Evolutionary conservation across 805 yeast species (phyloP).

Genomic region (Zygoascus ofunaensis): DNA sequence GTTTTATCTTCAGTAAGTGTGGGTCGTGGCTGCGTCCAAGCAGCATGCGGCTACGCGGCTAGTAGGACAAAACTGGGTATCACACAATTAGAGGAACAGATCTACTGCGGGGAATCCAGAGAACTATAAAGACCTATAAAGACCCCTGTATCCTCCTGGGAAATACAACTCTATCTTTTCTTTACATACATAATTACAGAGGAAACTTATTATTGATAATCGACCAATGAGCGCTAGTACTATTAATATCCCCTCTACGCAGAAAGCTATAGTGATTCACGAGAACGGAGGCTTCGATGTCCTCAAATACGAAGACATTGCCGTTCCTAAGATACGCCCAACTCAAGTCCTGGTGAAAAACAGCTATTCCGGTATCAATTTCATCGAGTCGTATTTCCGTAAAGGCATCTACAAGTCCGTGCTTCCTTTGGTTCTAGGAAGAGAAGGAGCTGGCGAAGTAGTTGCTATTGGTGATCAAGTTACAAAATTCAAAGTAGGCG

Average conservation of each 20-base stretch:
- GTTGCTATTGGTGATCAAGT: constrained; percentile 57
- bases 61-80: no score
- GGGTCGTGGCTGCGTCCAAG: no score
- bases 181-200: no score
- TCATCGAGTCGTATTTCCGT: constrained; percentile 76
- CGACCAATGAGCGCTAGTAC: no score
- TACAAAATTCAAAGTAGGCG: constrained; percentile 50
- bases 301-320: constrained; percentile 46
- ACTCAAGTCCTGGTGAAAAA: constrained; percentile 64
- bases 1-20: no score
- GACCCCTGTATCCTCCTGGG: no score
- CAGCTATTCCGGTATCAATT: constrained; percentile 70
- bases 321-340: constrained; percentile 47
- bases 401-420: constrained; percentile 59
- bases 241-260: constrained; percentile 20
- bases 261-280: constrained; percentile 29
- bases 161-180: no score
- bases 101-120: no score
- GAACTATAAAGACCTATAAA: no score
- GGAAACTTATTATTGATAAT: no score
- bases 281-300: constrained; percentile 55
- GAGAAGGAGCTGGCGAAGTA: constrained; percentile 53
- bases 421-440: constrained; percentile 58
- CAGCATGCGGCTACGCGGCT: no score
- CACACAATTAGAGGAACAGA: no score